Evolutionary conservation across 2,329 filamentous ascomycete species (phyloP).

Genomic region (Tetracladium maxilliforme): DNA sequence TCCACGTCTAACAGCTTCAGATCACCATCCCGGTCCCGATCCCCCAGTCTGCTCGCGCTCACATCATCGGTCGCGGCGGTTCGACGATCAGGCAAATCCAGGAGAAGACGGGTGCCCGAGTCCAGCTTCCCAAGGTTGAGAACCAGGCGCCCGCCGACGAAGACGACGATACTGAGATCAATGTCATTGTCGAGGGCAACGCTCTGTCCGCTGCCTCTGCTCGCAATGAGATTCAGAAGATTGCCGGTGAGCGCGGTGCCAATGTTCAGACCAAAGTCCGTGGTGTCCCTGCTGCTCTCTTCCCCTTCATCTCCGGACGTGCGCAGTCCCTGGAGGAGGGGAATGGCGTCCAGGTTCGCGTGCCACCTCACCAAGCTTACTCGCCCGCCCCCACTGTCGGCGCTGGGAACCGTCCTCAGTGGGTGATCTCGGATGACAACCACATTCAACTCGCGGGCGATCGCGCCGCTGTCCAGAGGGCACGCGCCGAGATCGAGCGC

Average conservation of each 20-base stretch:
- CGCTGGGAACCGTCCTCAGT: conserved; percentile 56
- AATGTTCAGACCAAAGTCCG: conserved; percentile 71
- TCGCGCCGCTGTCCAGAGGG: conserved; percentile 65
- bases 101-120: conserved; percentile 76
- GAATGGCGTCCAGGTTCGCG: conserved; percentile 65
- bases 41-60: conserved; percentile 67
- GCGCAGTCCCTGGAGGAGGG: conserved; percentile 55
- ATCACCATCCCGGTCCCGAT: conserved; percentile 65
- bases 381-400: conserved; percentile 37
- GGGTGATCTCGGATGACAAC: conserved; percentile 53
- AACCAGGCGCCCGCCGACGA: conserved; percentile 47
- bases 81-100: conserved; percentile 81
- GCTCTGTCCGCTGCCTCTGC: conserved; percentile 76
- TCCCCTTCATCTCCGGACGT: conserved; percentile 80
- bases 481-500: conserved; percentile 66
- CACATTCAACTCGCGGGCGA: conserved; percentile 82
- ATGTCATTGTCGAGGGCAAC: conserved; percentile 84
- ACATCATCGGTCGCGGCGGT: conserved; percentile 88
- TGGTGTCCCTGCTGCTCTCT: conserved; percentile 80
- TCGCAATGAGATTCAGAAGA: conserved; percentile 68
- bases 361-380: conserved; percentile 72
- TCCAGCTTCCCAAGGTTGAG: conserved; percentile 76
- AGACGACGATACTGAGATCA: conserved; percentile 69
- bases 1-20: conserved; percentile 1
- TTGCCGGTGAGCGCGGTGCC: conserved; percentile 73